Percentiles rank a stretch among this genome's conserved stretches.
These are phyloP conservation scores for Pseudonectria buxi DNA, from an alignment of 2,329 filamentous ascomycete species.

Conservation along the genomic window DNA sequence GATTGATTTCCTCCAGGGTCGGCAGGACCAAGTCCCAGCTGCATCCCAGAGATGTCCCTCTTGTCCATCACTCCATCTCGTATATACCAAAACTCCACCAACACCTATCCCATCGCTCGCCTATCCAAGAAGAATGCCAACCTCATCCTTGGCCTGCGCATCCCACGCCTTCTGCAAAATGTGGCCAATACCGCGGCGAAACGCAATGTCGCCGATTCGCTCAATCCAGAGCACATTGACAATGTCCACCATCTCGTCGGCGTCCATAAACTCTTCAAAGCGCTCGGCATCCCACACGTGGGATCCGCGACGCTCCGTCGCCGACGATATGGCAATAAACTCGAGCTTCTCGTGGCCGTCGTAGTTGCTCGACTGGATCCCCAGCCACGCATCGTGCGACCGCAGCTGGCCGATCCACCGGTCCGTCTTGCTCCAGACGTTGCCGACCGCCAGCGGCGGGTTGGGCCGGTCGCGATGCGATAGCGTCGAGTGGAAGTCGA, in stretches of 20 bases:
- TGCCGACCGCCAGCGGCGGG: conserved; percentile 36
- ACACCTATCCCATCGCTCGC: too few species aligned
- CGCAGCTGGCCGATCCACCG: conserved; percentile 37
- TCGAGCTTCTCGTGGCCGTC: conserved; percentile 38
- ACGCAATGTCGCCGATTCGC: conserved; percentile 36
- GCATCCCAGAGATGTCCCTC: too few species aligned
- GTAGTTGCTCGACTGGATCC: conserved; percentile 40
- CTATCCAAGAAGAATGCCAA: conserved; percentile 36
- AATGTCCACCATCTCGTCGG: conserved; percentile 37
- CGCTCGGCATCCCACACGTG: conserved; percentile 33
- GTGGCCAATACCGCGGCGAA: conserved; percentile 36
- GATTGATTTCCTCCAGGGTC: too few species aligned
- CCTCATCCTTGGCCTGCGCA: conserved; percentile 31
- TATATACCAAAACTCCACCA: too few species aligned
- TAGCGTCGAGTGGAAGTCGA: conserved; percentile 32
- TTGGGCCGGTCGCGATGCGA: conserved; percentile 28
- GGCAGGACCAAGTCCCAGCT: too few species aligned
- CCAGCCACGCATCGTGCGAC: conserved; percentile 40
- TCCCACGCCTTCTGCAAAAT: conserved; percentile 36
- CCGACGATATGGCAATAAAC: conserved; percentile 36
- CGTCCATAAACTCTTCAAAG: conserved; percentile 35
- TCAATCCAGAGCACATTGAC: conserved; percentile 42
- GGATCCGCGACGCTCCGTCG: conserved; percentile 35
- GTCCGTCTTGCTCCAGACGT: conserved; percentile 31
- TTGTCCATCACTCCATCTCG: too few species aligned